A percentile compares a stretch with the other conserved stretches of the same genome.
phyloP scores from a whole-genome alignment of 441 rosid genomes.

The Erodium texanum region DNA sequence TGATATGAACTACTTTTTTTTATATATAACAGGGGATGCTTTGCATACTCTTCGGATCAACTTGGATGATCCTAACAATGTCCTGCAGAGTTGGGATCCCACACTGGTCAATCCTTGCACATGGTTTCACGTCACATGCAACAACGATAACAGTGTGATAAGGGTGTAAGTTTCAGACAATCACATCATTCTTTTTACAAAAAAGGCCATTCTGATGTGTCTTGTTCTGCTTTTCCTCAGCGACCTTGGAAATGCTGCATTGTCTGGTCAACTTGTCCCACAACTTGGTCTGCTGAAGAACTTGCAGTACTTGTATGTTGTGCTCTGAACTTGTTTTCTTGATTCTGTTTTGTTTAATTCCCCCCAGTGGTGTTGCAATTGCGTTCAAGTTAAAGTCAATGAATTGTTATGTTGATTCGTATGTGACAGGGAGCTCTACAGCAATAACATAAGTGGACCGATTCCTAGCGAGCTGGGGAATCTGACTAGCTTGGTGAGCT shows the following conservation, averaged over 20 bases:
- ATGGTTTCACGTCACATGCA: slow-evolving; percentile 96
- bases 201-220: slow-evolving; percentile 7
- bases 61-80: slow-evolving; percentile 75
- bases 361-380: neutral
- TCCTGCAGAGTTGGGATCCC: slow-evolving; percentile 98
- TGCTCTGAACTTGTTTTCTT: neutral
- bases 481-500: slow-evolving; percentile 86
- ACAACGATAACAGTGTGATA: slow-evolving; percentile 88
- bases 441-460: slow-evolving; percentile 81
- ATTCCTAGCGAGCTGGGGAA: slow-evolving; percentile 87
- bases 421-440: slow-evolving; percentile 70
- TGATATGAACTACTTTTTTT: neutral
- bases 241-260: slow-evolving; percentile 88
- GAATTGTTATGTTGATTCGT: neutral
- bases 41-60: slow-evolving; percentile 68
- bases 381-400: neutral
- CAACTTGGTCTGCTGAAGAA: slow-evolving; percentile 88
- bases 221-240: slow-evolving; percentile 29
- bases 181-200: slow-evolving; percentile 7
- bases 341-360: slow-evolving; percentile 1
- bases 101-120: slow-evolving; percentile 98
- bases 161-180: slow-evolving; percentile 52
- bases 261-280: slow-evolving; percentile 84
- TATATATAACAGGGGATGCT: slow-evolving; percentile 64
- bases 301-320: slow-evolving; percentile 76